Percentiles rank a stretch among this genome's conserved stretches.
phyloP scores from a whole-genome alignment of 2,329 filamentous ascomycete species.

The Aspergillus tamarii region DNA sequence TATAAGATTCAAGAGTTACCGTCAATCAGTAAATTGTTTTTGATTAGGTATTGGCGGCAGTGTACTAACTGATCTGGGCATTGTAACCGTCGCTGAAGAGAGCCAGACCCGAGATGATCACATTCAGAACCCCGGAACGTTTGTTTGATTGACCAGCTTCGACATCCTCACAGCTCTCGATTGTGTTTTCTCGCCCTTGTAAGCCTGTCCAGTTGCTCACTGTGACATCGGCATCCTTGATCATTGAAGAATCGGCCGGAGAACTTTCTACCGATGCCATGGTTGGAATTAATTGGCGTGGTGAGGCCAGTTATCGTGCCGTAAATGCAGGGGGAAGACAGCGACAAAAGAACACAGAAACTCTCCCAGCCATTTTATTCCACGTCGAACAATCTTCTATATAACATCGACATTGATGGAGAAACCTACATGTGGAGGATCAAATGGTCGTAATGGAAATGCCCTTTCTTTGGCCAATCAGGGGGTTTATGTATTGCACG shows the following conservation, averaged over 20 bases:
- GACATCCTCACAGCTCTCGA: background rate
- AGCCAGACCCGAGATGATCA: conserved; percentile 41
- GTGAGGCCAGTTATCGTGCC: background rate
- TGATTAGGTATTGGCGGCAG: no score
- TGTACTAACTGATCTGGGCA: conserved; percentile 35
- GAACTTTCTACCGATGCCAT: conserved; percentile 9
- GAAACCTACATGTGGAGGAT: background rate
- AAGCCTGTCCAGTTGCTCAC: conserved; percentile 11
- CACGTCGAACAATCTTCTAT: background rate
- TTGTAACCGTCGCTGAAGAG: conserved; percentile 46
- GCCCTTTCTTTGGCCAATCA: background rate
- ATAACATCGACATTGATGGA: background rate
- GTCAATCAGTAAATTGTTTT: background rate
- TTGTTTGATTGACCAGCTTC: background rate
- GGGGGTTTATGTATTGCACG: background rate
- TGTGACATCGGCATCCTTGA: conserved; percentile 11
- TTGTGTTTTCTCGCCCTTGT: background rate
- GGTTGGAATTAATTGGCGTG: background rate
- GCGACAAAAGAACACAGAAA: background rate
- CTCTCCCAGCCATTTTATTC: background rate
- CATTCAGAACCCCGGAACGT: conserved; percentile 35
- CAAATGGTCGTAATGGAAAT: background rate
- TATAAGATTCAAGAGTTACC: background rate
- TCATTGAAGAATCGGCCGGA: conserved; percentile 16
- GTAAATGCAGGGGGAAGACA: background rate